Evolutionary conservation across 345 rosid genomes (phyloP).

Genomic region (Aurinia saxatilis): DNA sequence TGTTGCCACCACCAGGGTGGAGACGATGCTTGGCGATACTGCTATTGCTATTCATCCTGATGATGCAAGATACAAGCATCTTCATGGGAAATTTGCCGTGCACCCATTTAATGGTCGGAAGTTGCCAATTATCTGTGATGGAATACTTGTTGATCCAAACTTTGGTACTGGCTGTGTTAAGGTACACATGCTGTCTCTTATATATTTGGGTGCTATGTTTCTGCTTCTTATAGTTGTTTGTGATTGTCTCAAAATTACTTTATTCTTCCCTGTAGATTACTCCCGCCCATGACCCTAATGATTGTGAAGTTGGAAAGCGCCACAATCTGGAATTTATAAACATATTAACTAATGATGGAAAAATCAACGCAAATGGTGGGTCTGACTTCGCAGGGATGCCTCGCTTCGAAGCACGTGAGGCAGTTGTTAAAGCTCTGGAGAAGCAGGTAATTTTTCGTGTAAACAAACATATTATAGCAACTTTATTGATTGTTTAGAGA

Average conservation of each 20-base stretch:
- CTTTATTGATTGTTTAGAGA: no score
- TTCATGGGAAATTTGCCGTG: constrained; percentile 59
- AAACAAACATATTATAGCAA: no score
- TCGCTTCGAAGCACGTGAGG: constrained; percentile 73
- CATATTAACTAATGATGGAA: constrained; percentile 78
- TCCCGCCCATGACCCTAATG: constrained; percentile 86
- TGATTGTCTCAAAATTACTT: no score
- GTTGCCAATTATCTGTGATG: constrained; percentile 65
- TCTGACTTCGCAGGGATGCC: constrained; percentile 64
- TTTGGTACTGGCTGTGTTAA: constrained; percentile 89
- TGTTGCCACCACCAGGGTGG: constrained; percentile 88
- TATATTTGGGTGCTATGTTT: no score
- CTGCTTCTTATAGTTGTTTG: no score
- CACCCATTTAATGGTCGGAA: constrained; percentile 83
- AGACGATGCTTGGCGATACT: constrained; percentile 88
- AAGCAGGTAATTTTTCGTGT: no score
- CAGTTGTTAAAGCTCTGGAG: constrained; percentile 52
- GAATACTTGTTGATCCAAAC: constrained; percentile 56
- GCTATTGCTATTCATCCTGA: constrained; percentile 84
- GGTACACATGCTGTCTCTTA: constrained; percentile 22
- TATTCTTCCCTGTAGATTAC: constrained; percentile 39
- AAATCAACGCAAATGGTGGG: constrained; percentile 65
- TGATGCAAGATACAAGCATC: constrained; percentile 60
- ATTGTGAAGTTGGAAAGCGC: constrained; percentile 78
- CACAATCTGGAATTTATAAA: constrained; percentile 64